Evolutionary conservation across 495 filamentous ascomycete species (phyloP).

Genomic region (Clohesyomyces aquaticus): DNA sequence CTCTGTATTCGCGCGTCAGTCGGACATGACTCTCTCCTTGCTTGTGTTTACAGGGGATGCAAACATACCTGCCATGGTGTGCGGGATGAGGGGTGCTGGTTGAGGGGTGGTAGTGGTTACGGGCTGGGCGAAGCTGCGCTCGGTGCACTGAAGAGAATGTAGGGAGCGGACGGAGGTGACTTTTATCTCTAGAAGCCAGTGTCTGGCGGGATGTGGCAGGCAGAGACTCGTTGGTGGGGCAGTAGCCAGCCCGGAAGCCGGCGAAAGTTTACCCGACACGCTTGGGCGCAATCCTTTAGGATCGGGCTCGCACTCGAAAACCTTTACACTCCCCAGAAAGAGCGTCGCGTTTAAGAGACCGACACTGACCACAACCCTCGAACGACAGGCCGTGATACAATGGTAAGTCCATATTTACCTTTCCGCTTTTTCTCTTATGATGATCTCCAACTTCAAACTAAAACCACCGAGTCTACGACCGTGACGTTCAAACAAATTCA

Average conservation of each 20-base stretch:
- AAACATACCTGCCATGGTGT: conserved; percentile 27
- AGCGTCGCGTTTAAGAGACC: no score
- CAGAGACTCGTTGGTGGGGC: conserved; percentile 27
- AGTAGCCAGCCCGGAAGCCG: not conserved
- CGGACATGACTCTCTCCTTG: conserved; percentile 11
- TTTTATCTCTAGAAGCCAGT: not conserved
- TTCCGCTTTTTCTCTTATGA: conserved; percentile 38
- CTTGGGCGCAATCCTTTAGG: no score
- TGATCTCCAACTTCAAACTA: conserved; percentile 50
- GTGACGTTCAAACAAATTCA: conserved; percentile 52
- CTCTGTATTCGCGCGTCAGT: conserved; percentile 47
- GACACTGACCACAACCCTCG: no score
- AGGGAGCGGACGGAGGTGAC: not conserved
- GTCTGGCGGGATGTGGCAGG: not conserved
- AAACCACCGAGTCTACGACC: conserved; percentile 49
- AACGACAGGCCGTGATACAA: no score
- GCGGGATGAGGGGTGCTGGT: not conserved
- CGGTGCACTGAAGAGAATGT: not conserved
- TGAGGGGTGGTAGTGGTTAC: not conserved
- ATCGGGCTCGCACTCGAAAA: no score
- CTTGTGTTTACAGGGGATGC: not conserved
- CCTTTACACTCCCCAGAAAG: no score
- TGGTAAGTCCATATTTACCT: conserved; percentile 13
- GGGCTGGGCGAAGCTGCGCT: not conserved
- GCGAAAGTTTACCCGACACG: not conserved